These are phyloP conservation scores for Phialocephala sp. DNA, from an alignment of 2,329 filamentous ascomycete genomes.

Conservation along the genomic window DNA sequence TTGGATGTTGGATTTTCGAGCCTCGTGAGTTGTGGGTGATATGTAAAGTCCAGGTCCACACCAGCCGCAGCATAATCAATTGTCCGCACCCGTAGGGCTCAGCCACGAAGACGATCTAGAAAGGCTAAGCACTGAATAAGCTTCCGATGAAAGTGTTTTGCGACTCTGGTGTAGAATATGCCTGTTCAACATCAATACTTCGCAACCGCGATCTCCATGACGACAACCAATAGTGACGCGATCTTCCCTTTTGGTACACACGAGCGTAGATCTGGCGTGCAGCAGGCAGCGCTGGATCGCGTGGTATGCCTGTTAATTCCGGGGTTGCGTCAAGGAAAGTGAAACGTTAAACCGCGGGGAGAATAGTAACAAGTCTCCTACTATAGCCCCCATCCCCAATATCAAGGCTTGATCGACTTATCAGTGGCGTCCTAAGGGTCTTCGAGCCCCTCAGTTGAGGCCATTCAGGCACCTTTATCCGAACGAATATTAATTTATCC, in stretches of 20 bases:
- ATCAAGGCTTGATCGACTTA: constrained; percentile 26
- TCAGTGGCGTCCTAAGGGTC: constrained; percentile 26
- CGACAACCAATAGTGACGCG: constrained; percentile 23
- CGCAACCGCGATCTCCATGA: constrained; percentile 10
- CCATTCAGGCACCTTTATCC: constrained; percentile 34
- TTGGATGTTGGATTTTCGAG: background rate
- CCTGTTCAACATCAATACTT: constrained; percentile 16
- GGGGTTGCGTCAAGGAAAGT: constrained; percentile 26
- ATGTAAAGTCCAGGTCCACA: background rate
- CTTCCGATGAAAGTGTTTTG: constrained; percentile 4
- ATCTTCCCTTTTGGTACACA: constrained; percentile 32
- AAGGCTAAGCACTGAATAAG: background rate
- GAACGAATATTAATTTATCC: constrained; percentile 29
- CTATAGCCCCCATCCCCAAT: constrained; percentile 18
- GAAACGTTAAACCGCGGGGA: constrained; percentile 36
- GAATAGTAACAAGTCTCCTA: constrained; percentile 23
- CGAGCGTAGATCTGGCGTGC: constrained; percentile 32
- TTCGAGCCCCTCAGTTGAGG: constrained; percentile 28
- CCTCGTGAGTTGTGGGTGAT: background rate
- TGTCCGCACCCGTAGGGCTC: constrained; percentile 24
- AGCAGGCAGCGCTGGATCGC: constrained; percentile 26
- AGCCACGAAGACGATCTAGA: constrained; percentile 26
- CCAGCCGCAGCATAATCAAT: constrained; percentile 17
- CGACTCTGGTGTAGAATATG: constrained; percentile 8
- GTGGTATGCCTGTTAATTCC: constrained; percentile 25